Conservation (phyloP, 257 asterid genomes). For the Paraleonurus japonicus region DNA sequence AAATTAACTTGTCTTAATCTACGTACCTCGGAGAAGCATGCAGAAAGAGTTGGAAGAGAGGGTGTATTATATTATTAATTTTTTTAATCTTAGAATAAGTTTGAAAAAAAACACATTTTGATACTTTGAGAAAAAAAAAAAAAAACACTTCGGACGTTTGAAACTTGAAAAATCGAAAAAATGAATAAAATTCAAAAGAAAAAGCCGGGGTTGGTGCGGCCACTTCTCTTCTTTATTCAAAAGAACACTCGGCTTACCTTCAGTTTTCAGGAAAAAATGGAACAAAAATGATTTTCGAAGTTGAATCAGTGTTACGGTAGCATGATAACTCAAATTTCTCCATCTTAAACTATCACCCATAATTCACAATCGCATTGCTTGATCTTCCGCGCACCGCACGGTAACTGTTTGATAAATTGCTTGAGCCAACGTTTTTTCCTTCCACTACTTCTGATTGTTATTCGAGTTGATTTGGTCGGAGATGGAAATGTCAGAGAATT, state of each 20-base stretch:
- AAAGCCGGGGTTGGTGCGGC: background rate
- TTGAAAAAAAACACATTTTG: too few species aligned
- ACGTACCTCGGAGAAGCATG: too few species aligned
- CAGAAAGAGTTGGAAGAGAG: too few species aligned
- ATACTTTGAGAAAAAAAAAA: too few species aligned
- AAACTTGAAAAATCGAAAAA: too few species aligned
- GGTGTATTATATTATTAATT: too few species aligned
- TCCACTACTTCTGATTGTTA: background rate
- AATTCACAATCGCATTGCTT: background rate
- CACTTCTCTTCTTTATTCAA: background rate
- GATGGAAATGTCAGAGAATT: conserved; percentile 65
- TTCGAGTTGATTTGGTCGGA: conserved; percentile 18
- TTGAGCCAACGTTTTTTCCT: background rate
- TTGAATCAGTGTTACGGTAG: background rate
- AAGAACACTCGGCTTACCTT: background rate
- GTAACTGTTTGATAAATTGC: conserved; percentile 37
- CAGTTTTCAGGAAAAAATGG: background rate
- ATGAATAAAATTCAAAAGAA: background rate
- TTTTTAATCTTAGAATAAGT: too few species aligned
- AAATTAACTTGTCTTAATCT: too few species aligned
- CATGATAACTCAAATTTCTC: background rate
- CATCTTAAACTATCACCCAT: background rate
- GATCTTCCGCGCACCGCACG: conserved; percentile 15
- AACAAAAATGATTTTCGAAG: background rate
- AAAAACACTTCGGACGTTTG: too few species aligned